Conservation (phyloP, 1,284 basidiomycete species). For the Ceratobasidium sp. region DNA sequence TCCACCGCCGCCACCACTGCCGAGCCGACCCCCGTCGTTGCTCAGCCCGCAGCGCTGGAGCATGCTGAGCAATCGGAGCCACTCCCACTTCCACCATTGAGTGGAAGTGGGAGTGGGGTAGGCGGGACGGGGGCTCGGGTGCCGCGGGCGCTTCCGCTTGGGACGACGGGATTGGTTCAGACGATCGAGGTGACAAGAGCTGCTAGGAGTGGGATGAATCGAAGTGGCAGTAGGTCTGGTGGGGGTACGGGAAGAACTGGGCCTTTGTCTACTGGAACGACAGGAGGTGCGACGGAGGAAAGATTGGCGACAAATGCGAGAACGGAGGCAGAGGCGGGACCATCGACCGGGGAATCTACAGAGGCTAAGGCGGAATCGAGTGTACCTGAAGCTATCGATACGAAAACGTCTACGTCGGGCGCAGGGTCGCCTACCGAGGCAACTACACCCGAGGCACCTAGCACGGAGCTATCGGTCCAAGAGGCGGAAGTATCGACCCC, state of each 20-base stretch:
- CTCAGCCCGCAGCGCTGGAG: conserved; percentile 42
- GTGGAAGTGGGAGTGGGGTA: too few relatives aligned
- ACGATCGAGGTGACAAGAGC: conserved; percentile 50
- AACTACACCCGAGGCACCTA: too few relatives aligned
- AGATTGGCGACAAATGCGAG: too few relatives aligned
- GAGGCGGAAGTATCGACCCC: too few relatives aligned
- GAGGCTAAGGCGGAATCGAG: conserved; percentile 1
- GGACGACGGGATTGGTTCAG: conserved; percentile 52
- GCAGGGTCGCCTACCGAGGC: too few relatives aligned
- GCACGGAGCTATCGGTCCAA: too few relatives aligned
- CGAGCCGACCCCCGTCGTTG: conserved; percentile 18
- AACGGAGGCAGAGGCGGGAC: too few relatives aligned
- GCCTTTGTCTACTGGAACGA: not conserved
- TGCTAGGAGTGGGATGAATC: too few relatives aligned
- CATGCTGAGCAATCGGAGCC: conserved; percentile 19
- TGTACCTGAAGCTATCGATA: not conserved
- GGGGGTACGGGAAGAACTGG: too few relatives aligned
- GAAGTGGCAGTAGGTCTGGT: too few relatives aligned
- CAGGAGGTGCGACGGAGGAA: not conserved
- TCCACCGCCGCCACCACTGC: conserved; percentile 23
- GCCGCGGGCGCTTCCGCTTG: conserved; percentile 46
- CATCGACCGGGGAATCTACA: too few relatives aligned
- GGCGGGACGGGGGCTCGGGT: too few relatives aligned
- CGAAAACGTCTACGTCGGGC: not conserved
- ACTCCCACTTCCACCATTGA: conserved; percentile 6